Conservation (phyloP, 805 yeast genomes). For the Ogataea angusta region DNA sequence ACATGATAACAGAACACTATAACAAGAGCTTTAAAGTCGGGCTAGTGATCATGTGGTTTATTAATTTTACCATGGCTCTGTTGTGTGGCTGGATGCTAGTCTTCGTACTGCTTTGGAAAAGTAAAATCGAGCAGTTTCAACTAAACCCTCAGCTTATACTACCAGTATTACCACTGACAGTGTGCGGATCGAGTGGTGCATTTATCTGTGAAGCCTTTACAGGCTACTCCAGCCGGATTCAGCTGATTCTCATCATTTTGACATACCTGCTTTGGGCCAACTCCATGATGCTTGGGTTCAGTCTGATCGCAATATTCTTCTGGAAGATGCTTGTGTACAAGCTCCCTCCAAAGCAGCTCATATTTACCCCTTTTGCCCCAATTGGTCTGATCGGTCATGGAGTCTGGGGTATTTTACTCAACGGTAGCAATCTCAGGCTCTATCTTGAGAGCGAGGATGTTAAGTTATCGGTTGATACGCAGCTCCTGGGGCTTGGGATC, state of each 20-base stretch:
- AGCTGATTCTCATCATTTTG: slow-evolving; percentile 51
- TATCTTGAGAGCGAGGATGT: slow-evolving; percentile 13
- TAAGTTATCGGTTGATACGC: slow-evolving; percentile 2
- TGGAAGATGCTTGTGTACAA: slow-evolving; percentile 57
- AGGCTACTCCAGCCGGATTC: slow-evolving; percentile 30
- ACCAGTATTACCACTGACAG: slow-evolving; percentile 75
- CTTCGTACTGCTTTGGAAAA: slow-evolving; percentile 42
- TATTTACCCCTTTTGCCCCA: slow-evolving; percentile 67
- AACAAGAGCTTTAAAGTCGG: slow-evolving; percentile 35
- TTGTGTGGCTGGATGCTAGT: slow-evolving; percentile 58
- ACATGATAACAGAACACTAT: slow-evolving; percentile 36
- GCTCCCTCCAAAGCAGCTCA: slow-evolving; percentile 49
- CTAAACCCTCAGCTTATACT: slow-evolving; percentile 60
- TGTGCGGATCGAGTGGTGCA: slow-evolving; percentile 65
- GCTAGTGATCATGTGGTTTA: slow-evolving; percentile 64
- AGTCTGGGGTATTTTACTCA: slow-evolving; percentile 55
- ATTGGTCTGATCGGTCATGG: slow-evolving; percentile 88
- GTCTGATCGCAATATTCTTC: slow-evolving; percentile 52
- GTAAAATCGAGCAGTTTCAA: slow-evolving; percentile 29
- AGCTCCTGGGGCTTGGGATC: slow-evolving; percentile 11
- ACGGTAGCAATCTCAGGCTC: slow-evolving; percentile 20
- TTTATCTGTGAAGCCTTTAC: slow-evolving; percentile 46
- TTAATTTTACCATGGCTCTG: slow-evolving; percentile 51
- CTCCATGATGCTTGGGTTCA: slow-evolving; percentile 59
- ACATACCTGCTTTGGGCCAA: slow-evolving; percentile 65